These are phyloP conservation scores for Citrullus colocynthis DNA, from an alignment of 306 rosid genomes.

Conservation along the genomic window DNA sequence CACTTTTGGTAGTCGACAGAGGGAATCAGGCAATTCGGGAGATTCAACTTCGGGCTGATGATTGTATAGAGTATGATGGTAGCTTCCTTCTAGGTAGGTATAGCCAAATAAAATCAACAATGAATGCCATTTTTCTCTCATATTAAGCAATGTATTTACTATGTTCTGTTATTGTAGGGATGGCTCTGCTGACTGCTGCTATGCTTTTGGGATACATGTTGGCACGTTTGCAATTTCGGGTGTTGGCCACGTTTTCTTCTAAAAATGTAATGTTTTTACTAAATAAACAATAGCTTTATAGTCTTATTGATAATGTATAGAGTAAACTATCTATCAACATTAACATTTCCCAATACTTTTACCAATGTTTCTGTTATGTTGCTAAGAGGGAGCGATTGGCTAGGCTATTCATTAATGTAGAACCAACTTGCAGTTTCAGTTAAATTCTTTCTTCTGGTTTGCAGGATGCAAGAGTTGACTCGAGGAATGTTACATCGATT, in stretches of 20 bases:
- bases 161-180: conserved; percentile 35
- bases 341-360: background rate
- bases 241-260: conserved; percentile 65
- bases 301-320: background rate
- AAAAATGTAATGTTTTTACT: conserved; percentile 17
- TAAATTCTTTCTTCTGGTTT: background rate
- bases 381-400: background rate
- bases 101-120: background rate
- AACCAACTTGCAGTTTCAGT: background rate
- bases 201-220: conserved; percentile 78
- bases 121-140: background rate
- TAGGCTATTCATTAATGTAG: background rate
- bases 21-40: conserved; percentile 94
- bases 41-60: conserved; percentile 70
- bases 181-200: conserved; percentile 55
- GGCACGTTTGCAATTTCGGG: conserved; percentile 62
- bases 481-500: background rate
- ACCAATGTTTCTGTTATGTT: background rate
- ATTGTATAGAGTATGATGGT: conserved; percentile 45
- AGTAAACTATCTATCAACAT: background rate
- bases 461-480: background rate
- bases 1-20: conserved; percentile 78
- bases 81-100: conserved; percentile 63
- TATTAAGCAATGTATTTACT: background rate
- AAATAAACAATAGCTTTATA: background rate